A percentile compares a stretch with the other conserved stretches of the same genome.
Conservation (phyloP, 2,329 filamentous ascomycete species). For the Uncinocarpus reesii region DNA sequence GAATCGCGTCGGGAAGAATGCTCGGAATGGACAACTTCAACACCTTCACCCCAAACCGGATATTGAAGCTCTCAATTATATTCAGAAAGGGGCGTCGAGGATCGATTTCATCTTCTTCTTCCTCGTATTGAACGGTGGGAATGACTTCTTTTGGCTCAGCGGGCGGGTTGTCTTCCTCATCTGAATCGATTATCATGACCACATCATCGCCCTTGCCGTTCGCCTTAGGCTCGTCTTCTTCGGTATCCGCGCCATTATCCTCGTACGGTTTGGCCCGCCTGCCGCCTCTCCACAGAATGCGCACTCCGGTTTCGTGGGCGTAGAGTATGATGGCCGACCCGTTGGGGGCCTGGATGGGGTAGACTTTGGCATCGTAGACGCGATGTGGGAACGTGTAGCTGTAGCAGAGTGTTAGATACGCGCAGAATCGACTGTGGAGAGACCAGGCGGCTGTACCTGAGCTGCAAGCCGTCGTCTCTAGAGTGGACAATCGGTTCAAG, state of each 20-base stretch:
- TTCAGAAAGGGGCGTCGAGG: slow-evolving; percentile 45
- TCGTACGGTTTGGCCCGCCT: slow-evolving; percentile 35
- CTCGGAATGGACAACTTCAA: slow-evolving; percentile 42
- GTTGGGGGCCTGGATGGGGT: slow-evolving; percentile 50
- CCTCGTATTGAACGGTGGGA: slow-evolving; percentile 38
- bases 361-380: slow-evolving; percentile 46
- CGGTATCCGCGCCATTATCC: slow-evolving; percentile 16
- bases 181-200: slow-evolving; percentile 48
- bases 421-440: not conserved
- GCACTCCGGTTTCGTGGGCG: slow-evolving; percentile 48
- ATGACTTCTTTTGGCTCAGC: slow-evolving; percentile 23
- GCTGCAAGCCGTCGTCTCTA: slow-evolving; percentile 33
- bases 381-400: slow-evolving; percentile 54
- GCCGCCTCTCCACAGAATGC: slow-evolving; percentile 52
- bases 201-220: slow-evolving; percentile 37
- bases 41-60: slow-evolving; percentile 45
- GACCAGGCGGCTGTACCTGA: slow-evolving; percentile 28
- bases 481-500: slow-evolving; percentile 31
- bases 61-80: slow-evolving; percentile 46
- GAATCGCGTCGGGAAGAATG: slow-evolving; percentile 35
- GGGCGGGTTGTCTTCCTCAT: slow-evolving; percentile 43
- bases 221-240: slow-evolving; percentile 25
- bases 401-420: slow-evolving; percentile 7
- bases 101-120: slow-evolving; percentile 50
- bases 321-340: slow-evolving; percentile 53